Evolutionary conservation across 2,329 filamentous ascomycete genomes (phyloP), one percentile per base, ranked within the genome.

Genomic region (Calycina herbarum): DNA sequence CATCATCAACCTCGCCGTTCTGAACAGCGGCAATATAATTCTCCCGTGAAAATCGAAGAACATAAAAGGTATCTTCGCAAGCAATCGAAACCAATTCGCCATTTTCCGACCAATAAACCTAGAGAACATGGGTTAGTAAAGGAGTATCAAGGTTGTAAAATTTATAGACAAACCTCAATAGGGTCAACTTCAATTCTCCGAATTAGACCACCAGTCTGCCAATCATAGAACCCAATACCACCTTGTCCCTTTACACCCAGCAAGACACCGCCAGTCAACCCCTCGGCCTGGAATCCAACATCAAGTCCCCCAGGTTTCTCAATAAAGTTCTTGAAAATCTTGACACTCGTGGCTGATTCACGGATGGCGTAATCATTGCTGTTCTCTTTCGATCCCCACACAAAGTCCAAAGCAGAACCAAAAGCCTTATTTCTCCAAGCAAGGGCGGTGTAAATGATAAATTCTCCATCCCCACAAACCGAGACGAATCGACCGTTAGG

Each of bases 371-470:
- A 98, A 78, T 99, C 95, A 78, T 97, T 98, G 81, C 93, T 96
- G 80, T 97, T 97, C 66, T 97, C 94, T 79, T 97, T 97, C 57
- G 92, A 92, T 0, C 91, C 94, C 95, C 95, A 99, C 11, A 92
- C 94, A 77, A 99, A 99, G 79, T 99, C 95, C 62, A 98, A 82
- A 6, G 94, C 95, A 51, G 92, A 94, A 27, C 95, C 95, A 75
- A 99, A 99, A 3, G 93, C 93, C 82, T 98, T 97, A 80, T 99
- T 98, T 77, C 95, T 89, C 86, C 96, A 96, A 2, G 94, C 94
- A 66, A 98, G 85, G 64, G 95, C 94, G 33, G 95, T 98, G 82
- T 98, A 98, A 74, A 98, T 97, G 77, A 98, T 98, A 81, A 97
- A 99, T 79, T 99, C 95, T 68, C 95, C 95, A 77, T 99, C 95